Conservation (phyloP, 2,329 filamentous ascomycete genomes). For the Hortaea sp. region DNA sequence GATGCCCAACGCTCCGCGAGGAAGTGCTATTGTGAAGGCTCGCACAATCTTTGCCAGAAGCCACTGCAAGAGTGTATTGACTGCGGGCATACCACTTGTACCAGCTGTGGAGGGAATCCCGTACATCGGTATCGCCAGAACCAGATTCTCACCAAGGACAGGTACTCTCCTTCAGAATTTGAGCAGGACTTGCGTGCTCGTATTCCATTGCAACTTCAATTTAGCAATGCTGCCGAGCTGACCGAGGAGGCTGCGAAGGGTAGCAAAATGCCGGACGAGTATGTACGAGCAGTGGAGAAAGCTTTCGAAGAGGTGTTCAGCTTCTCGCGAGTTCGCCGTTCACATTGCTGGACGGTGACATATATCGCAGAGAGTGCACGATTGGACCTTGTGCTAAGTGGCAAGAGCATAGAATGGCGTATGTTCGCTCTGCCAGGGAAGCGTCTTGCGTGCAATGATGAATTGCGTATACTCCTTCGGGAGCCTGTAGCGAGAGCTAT, state of each 20-base stretch:
- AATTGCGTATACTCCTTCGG: constrained; percentile 13
- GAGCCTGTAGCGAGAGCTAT: constrained; percentile 18
- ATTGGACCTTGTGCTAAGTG: constrained; percentile 28
- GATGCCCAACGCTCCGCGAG: background rate
- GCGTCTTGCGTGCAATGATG: constrained; percentile 11
- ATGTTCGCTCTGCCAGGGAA: constrained; percentile 17
- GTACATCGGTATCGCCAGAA: constrained; percentile 32
- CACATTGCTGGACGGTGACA: constrained; percentile 30
- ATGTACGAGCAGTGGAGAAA: constrained; percentile 21
- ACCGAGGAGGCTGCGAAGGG: background rate
- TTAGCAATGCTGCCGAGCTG: constrained; percentile 1
- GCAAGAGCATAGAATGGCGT: constrained; percentile 16
- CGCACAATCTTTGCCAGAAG: constrained; percentile 27
- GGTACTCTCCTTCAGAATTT: constrained; percentile 20
- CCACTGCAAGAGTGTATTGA: constrained; percentile 38
- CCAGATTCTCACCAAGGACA: constrained; percentile 9
- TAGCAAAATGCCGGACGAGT: constrained; percentile 7
- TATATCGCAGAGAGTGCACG: constrained; percentile 29
- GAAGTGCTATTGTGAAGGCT: constrained; percentile 49
- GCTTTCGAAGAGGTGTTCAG: constrained; percentile 26
- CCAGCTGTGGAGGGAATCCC: constrained; percentile 45
- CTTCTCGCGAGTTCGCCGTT: constrained; percentile 24
- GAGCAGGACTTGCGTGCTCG: constrained; percentile 8
- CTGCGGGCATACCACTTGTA: constrained; percentile 48
- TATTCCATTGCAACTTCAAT: constrained; percentile 13